Evolutionary conservation across 2,329 filamentous ascomycete genomes (phyloP), one percentile per base, ranked within the genome.

Genomic region (Tolypocladium tundrense): DNA sequence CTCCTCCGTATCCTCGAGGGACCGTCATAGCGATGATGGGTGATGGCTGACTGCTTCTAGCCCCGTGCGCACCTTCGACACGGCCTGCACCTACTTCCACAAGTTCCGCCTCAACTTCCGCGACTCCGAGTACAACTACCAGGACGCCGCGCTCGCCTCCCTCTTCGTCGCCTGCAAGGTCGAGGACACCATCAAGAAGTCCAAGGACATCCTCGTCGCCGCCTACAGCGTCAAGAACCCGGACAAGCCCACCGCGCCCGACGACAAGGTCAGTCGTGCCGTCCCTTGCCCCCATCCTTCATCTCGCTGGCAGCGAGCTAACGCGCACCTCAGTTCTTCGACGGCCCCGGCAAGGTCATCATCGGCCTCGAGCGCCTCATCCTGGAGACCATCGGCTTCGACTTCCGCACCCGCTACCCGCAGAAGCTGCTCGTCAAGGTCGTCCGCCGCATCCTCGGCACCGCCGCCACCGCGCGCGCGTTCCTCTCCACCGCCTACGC

Each of bases 121-220:
- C n/a, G 90, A 92, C 64, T 85, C 79, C 63, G 91, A 96, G 67
- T 96, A 96, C 72, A 89, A 88, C 70, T 91, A 86, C 62, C 74
- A 90, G 71, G 93, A 97, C 69, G 92, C 91, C 1, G 91, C 93
- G 0, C 84, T 94, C 8, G 91, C 94, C 1, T 88, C 91, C 31
- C 77, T 99, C 10, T 93, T 97, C 68, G 89, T 92, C 3, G 92
- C 92, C 2, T 97, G 93, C 79, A 99, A 99, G 76, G 91, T 95
- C 52, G 94, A 99, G 73, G 94, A 99, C 72, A 99, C 94, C 0
- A 83, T 97, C 64, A 99, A 99, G 75, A 97, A 97, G 77, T 96
- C 91, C 4, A 86, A 84, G 59, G 94, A 99, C 62, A 95, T 99
- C 60, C 79, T 97, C 19, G 95, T 91, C 59, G 91, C 92, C 1